Percentiles rank a stretch among this genome's conserved stretches.
These are phyloP conservation scores for Melampsora allii-populina DNA, from an alignment of 1,284 basidiomycete species.

Conservation along the genomic window DNA sequence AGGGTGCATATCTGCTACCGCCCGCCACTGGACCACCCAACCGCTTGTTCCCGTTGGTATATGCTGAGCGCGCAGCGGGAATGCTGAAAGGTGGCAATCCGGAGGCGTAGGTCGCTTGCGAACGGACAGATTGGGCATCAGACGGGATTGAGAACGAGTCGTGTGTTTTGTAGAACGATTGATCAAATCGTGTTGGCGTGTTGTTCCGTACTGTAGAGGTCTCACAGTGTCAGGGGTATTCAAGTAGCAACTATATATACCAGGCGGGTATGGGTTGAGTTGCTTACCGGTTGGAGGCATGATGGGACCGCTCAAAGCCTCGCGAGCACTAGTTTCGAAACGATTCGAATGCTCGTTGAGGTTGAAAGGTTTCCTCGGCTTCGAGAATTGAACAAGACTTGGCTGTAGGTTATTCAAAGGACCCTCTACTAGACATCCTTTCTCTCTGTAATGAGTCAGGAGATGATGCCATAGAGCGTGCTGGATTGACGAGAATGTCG, in stretches of 20 bases:
- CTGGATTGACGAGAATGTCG: slow-evolving; percentile 55
- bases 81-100: slow-evolving; percentile 76
- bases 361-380: slow-evolving; percentile 69
- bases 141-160: slow-evolving; percentile 93
- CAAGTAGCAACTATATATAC: background rate
- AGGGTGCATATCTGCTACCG: slow-evolving; percentile 81
- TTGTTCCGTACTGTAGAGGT: slow-evolving; percentile 60
- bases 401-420: slow-evolving; percentile 93
- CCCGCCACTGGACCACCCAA: slow-evolving; percentile 62
- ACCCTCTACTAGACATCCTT: slow-evolving; percentile 88
- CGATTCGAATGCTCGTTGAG: slow-evolving; percentile 45
- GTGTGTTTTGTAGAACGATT: slow-evolving; percentile 91
- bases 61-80: slow-evolving; percentile 61
- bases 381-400: slow-evolving; percentile 98
- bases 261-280: background rate
- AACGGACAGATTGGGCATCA: slow-evolving; percentile 87
- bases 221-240: background rate
- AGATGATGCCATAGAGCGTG: slow-evolving; percentile 98
- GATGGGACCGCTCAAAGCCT: slow-evolving; percentile 29
- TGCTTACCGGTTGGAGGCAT: slow-evolving; percentile 3
- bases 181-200: slow-evolving; percentile 84
- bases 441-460: slow-evolving; percentile 98
- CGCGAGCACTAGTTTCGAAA: slow-evolving; percentile 49
- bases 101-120: slow-evolving; percentile 87
- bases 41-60: slow-evolving; percentile 53